Percentiles rank a stretch among this genome's conserved stretches.
Evolutionary conservation across 169 alveolate species (phyloP).

Genomic region (Cryptosporidium sp.): DNA sequence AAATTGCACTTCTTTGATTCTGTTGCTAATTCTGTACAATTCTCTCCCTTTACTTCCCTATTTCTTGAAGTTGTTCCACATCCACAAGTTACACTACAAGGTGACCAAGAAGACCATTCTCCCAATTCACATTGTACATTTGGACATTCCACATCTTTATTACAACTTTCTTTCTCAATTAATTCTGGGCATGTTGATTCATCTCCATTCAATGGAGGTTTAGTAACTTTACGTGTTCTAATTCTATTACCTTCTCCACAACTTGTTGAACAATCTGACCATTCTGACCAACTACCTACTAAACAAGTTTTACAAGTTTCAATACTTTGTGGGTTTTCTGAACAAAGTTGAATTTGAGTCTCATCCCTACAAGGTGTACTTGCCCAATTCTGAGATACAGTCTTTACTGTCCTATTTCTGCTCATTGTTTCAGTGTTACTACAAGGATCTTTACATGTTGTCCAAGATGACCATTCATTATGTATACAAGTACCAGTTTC

Average conservation of each 20-base stretch:
- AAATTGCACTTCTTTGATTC: slow-evolving; percentile 33
- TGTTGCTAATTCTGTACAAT: background rate
- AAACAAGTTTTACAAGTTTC: slow-evolving; percentile 31
- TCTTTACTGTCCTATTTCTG: slow-evolving; percentile 29
- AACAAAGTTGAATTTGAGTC: slow-evolving; percentile 34
- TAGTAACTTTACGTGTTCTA: slow-evolving; percentile 77
- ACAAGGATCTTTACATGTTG: slow-evolving; percentile 17
- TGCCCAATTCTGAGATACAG: slow-evolving; percentile 21
- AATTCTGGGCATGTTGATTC: slow-evolving; percentile 75
- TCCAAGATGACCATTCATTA: slow-evolving; percentile 67
- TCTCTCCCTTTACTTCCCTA: slow-evolving; percentile 55
- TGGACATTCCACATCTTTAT: slow-evolving; percentile 45
- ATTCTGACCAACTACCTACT: slow-evolving; percentile 48
- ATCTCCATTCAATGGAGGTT: slow-evolving; percentile 77
- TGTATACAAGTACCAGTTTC: slow-evolving; percentile 41
- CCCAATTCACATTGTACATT: slow-evolving; percentile 73
- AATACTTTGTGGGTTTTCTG: slow-evolving; percentile 32
- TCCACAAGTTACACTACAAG: slow-evolving; percentile 80
- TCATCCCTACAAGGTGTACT: slow-evolving; percentile 36
- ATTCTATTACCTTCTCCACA: slow-evolving; percentile 78
- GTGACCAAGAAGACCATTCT: slow-evolving; percentile 79
- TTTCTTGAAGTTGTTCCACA: slow-evolving; percentile 69
- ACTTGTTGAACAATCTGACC: slow-evolving; percentile 77
- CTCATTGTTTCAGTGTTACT: slow-evolving; percentile 45
- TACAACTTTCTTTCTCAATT: slow-evolving; percentile 73